phyloP scores from a whole-genome alignment of 192 early-diverging fungal species.

The Linnemannia elongata region DNA sequence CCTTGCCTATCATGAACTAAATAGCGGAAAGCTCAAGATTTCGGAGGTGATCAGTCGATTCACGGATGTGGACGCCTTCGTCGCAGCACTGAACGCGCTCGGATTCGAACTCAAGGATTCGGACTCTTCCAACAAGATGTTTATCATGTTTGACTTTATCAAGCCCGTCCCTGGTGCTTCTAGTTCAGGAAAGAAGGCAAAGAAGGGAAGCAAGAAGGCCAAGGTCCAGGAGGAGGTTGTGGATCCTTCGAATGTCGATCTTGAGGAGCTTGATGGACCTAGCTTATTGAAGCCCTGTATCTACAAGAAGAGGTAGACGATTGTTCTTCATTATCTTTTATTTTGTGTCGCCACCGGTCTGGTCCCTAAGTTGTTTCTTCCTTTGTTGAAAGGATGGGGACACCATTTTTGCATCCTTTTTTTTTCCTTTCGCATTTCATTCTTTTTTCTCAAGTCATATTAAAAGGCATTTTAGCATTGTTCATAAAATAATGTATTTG shows the following conservation, averaged over 20 bases:
- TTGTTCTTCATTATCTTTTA: no score
- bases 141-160: slow-evolving; percentile 89
- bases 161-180: slow-evolving; percentile 60
- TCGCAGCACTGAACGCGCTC: slow-evolving; percentile 73
- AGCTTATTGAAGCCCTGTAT: slow-evolving; percentile 71
- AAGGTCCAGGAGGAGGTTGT: slow-evolving; percentile 53
- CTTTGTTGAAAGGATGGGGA: not conserved
- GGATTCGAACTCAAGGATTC: slow-evolving; percentile 82
- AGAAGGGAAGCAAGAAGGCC: slow-evolving; percentile 64
- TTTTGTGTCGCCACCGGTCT: not conserved
- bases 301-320: slow-evolving; percentile 67
- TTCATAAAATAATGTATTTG: not conserved
- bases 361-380: not conserved
- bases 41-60: slow-evolving; percentile 96
- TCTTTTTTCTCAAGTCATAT: not conserved
- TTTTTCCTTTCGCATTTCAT: not conserved
- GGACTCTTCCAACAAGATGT: slow-evolving; percentile 94
- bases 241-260: slow-evolving; percentile 39
- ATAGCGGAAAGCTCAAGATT: slow-evolving; percentile 90
- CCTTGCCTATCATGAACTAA: slow-evolving; percentile 2
- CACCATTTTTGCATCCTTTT: not conserved
- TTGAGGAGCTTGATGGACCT: slow-evolving; percentile 54
- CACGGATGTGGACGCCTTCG: slow-evolving; percentile 82
- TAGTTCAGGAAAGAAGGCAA: slow-evolving; percentile 47
- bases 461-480: not conserved